Evolutionary conservation across 768 basidiomycete genomes (phyloP).

Genomic region (Termitomyces sp.): DNA sequence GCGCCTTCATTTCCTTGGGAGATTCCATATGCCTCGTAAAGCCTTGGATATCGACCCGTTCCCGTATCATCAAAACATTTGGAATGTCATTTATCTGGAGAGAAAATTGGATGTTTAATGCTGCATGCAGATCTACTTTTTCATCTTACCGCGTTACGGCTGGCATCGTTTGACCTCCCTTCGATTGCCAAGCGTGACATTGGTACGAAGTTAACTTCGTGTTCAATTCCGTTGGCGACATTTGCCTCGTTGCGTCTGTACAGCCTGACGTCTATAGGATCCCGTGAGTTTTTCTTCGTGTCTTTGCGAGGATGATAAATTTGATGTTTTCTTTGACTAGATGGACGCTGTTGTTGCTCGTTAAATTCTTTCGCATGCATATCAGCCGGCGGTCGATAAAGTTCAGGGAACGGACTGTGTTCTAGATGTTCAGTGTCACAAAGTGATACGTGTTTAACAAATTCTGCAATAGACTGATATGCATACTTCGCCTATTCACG

Average conservation of each 20-base stretch:
- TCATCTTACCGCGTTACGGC: not conserved
- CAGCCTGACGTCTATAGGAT: not conserved
- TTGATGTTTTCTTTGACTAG: not conserved
- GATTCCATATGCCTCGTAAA: conserved; percentile 51
- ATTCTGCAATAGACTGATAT: conserved; percentile 52
- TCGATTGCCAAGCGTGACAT: not conserved
- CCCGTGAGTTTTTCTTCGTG: not conserved
- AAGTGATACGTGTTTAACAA: conserved; percentile 46
- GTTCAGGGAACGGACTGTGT: conserved; percentile 42
- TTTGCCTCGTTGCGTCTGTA: not conserved
- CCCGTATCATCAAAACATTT: conserved; percentile 41
- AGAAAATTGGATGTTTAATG: no score
- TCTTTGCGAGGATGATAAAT: not conserved
- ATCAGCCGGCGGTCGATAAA: conserved; percentile 18
- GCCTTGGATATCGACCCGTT: conserved; percentile 55
- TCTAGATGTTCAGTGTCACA: conserved; percentile 29
- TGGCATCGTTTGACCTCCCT: not conserved
- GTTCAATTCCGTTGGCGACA: not conserved
- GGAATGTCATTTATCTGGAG: conserved; percentile 24
- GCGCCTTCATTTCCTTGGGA: conserved; percentile 41
- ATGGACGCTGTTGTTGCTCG: not conserved
- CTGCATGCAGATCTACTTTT: not conserved
- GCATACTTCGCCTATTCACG: conserved; percentile 47
- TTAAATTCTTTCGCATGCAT: not conserved
- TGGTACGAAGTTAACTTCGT: not conserved